Base-by-base conservation (phyloP, 225 moss, liverwort and hornwort species). In the Sphagnum tenellum region DNA sequence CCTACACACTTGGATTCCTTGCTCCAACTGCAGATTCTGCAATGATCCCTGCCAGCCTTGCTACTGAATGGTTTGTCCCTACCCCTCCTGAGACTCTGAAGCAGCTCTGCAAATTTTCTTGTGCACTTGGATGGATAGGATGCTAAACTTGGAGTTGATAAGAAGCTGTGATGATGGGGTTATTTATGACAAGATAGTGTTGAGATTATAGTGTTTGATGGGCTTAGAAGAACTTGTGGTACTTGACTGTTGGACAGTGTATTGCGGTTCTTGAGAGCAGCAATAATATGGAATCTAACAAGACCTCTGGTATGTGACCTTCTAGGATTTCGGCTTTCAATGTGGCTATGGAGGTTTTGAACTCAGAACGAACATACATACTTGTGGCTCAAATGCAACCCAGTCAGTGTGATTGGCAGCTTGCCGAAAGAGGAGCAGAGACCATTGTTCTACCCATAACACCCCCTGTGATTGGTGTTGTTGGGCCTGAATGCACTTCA, bases 401-500 rank as follows among this genome's bases (percentile, higher is more conserved):
- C 11, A 88, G 90, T 51, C 86, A 88, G 67, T 90, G 90, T 60
- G 75, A 72, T 61, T 80, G 72, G 71, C 79, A 80, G 73, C 59
- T 59, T 44, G 84, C 83, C 11, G 70, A 79, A 56, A 29, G 45
- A 44, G 94, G 78, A 29, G 94, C 90, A 8, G 60, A 75, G 63
- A 65, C 53, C 46, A 81, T 94, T 68, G 29, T 29, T 29, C 72
- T 60, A 67, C 57, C 60, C 63, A 44, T 50, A 61, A 65, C 64
- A 49, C 72, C 79, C 12, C 4, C 70, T 14, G 52, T 94, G 63
- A 79, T 94, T n/a, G 94, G 94, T 64, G 90, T 73, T 53, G 79
- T 94, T 1, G 94, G 94, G 61, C 94, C 94, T 54, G 90, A 86
- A 46, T 94, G 94, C 73, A 85, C 86, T 71, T 80, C 77, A 57